Evolutionary conservation across 352 stramenopile genomes (phyloP), one percentile per base, ranked within the genome.

Genomic region (Plasmopara halstedii): DNA sequence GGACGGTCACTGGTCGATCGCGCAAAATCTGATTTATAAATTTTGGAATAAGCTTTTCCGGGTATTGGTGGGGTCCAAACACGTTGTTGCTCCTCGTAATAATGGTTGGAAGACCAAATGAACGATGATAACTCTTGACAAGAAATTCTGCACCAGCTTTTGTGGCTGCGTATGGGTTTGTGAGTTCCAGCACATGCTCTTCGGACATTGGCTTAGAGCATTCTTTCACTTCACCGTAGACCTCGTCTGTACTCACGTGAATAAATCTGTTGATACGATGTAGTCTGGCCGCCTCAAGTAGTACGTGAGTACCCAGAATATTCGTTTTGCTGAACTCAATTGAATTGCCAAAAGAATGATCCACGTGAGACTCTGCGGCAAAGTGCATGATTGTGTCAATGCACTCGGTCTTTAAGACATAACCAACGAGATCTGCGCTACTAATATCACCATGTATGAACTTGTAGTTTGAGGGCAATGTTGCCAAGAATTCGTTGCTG

Each of bases 31-130:
- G 94, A 58, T 98, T 98, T 41, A 97, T 97, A 47, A 99, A 97
- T 66, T 99, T 99, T 10, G 96, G 95, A 50, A 99, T 97, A 15
- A 99, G 71, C 60, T 99, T 99, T 70, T 99, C 96, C 0, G 96
- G 96, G 59, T 98, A 99, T 68, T 99, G 96, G 59, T 98, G 93
- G 27, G 96, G 96, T 18, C 96, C 96, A 55, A 98, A 99, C 21
- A 99, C 96, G 68, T 99, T 99, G 73, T 99, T 99, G 45, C 94
- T 97, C 45, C 96, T 82, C 26, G 96, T 99, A 62, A 99, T 99
- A 55, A 99, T 92, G 32, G 88, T 90, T 8, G 94, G 94, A 19
- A 98, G 65, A 13, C 94, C 83, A 77, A 98, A 99, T 23, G 87
- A 97, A 8, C 85, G 80, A 19, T 88, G 68, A 48, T 92, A 95